A percentile compares a stretch with the other conserved stretches of the same genome.
phyloP scores from a whole-genome alignment of 2,329 filamentous ascomycete species.

The Sporothrix luriei region DNA sequence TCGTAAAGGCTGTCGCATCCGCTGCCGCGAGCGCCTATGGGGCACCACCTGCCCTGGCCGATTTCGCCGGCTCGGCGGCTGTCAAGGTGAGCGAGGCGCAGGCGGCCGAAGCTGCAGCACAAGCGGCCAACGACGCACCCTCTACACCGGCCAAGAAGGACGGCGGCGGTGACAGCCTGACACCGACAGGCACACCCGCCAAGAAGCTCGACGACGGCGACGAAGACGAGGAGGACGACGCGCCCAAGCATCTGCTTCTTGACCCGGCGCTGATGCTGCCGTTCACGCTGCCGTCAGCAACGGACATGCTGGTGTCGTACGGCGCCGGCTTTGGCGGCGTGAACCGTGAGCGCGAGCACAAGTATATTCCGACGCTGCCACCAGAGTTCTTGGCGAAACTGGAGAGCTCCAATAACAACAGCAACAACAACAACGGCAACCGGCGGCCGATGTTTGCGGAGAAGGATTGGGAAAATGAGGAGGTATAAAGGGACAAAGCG shows the following conservation, averaged over 20 bases:
- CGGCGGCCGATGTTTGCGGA: constrained; percentile 62
- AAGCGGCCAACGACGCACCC: constrained; percentile 13
- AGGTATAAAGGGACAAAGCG: constrained; percentile 46
- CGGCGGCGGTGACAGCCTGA: constrained; percentile 35
- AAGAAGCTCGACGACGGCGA: constrained; percentile 43
- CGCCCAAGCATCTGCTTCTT: constrained; percentile 74
- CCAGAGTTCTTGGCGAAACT: constrained; percentile 90
- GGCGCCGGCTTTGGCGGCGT: constrained; percentile 92
- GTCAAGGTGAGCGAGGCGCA: constrained; percentile 31
- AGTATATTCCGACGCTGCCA: constrained; percentile 94
- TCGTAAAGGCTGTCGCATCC: constrained; percentile 10
- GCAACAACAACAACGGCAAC: constrained; percentile 39
- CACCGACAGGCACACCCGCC: constrained; percentile 51
- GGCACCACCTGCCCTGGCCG: constrained; percentile 7
- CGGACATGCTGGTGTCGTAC: constrained; percentile 95
- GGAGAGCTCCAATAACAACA: constrained; percentile 58
- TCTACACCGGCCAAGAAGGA: constrained; percentile 34
- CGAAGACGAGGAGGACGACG: constrained; percentile 66
- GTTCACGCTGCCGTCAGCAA: constrained; percentile 92
- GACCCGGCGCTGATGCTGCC: constrained; percentile 92
- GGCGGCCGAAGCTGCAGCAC: background rate
- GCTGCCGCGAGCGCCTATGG: constrained; percentile 10
- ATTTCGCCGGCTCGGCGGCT: constrained; percentile 10
- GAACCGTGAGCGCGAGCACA: constrained; percentile 86
- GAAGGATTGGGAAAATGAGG: constrained; percentile 69